Percentiles rank a stretch among this genome's conserved stretches.
phyloP scores from a whole-genome alignment of 352 stramenopile genomes.

The Peronospora destructor region DNA sequence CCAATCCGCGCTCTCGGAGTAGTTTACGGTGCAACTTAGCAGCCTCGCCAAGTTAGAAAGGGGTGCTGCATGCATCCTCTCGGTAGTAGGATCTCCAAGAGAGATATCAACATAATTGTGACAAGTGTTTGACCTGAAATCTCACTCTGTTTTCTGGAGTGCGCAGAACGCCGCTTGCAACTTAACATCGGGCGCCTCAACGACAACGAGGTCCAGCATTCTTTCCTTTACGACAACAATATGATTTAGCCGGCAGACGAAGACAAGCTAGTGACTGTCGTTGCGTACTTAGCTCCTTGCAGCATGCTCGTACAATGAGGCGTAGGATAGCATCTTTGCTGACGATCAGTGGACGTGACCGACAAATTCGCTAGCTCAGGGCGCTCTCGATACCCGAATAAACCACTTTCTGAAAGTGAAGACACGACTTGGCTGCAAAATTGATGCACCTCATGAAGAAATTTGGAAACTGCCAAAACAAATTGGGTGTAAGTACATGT shows the following conservation, averaged over 20 bases:
- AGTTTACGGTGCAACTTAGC: no score
- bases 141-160: no score
- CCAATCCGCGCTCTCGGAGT: no score
- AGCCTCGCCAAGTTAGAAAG: no score
- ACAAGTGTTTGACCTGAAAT: no score
- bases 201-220: conserved; percentile 93
- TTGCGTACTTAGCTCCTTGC: conserved; percentile 90
- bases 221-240: conserved; percentile 88
- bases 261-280: conserved; percentile 89
- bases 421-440: conserved; percentile 1
- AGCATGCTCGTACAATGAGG: conserved; percentile 92
- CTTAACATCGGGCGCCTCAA: conserved; percentile 88
- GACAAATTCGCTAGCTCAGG: conserved; percentile 91
- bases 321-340: conserved; percentile 90
- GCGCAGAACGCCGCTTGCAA: conserved; percentile 84
- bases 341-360: conserved; percentile 88
- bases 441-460: conserved; percentile 17
- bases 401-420: conserved; percentile 23
- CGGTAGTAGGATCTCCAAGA: no score
- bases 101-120: no score
- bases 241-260: conserved; percentile 83
- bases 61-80: no score
- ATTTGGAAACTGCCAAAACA: conserved; percentile 23
- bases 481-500: conserved; percentile 12
- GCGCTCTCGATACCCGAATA: conserved; percentile 85